These are phyloP conservation scores for Corrigiola litoralis DNA, from an alignment of 179 eudicot species.

Conservation along the genomic window DNA sequence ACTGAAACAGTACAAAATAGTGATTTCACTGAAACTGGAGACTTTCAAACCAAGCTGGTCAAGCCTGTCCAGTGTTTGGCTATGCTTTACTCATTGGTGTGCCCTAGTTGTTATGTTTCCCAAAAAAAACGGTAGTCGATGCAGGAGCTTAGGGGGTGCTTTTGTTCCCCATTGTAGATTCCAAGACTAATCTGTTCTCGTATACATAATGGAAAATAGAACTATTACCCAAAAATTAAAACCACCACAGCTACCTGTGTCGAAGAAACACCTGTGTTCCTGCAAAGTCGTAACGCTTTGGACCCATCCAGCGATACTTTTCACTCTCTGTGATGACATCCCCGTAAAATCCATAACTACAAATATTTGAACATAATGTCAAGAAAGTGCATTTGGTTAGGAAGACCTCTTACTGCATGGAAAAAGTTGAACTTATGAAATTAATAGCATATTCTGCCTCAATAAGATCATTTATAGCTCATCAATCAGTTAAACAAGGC, in stretches of 20 bases:
- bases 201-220: neutral
- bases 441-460: neutral
- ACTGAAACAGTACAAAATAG: too few relatives aligned
- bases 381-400: neutral
- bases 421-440: neutral
- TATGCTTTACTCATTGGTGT: too few relatives aligned
- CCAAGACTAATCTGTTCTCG: neutral
- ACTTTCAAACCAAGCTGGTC: too few relatives aligned
- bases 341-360: conserved; percentile 95
- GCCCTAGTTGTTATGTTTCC: too few relatives aligned
- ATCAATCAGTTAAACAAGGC: neutral
- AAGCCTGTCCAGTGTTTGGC: too few relatives aligned
- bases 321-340: conserved; percentile 97
- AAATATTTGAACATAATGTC: neutral
- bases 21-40: too few relatives aligned
- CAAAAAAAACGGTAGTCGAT: too few relatives aligned
- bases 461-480: neutral
- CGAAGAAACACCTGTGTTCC: conserved; percentile 87
- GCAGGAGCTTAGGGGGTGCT: too few relatives aligned
- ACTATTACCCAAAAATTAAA: too few relatives aligned
- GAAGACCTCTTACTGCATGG: neutral
- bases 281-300: conserved; percentile 90
- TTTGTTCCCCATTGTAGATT: neutral
- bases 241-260: conserved; percentile 51
- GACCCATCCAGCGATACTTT: conserved; percentile 99